Conservation (phyloP, 192 early-diverging fungal species). For the Backusella tuberculispora region DNA sequence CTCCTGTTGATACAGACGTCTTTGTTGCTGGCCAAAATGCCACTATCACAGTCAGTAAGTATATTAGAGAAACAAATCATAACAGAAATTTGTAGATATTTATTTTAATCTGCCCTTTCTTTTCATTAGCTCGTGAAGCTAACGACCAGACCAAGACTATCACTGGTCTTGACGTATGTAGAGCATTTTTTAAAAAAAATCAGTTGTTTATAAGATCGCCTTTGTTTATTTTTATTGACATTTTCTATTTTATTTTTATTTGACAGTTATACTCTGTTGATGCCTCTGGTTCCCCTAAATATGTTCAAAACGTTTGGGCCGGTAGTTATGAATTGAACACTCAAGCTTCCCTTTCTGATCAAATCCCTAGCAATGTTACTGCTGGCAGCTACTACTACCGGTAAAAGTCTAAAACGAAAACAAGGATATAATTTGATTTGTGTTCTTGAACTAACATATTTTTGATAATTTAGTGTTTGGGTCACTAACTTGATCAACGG, state of each 20-base stretch:
- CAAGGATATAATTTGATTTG: conserved; percentile 9
- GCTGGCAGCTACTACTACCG: conserved; percentile 33
- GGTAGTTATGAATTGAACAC: conserved; percentile 31
- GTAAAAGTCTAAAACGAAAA: not conserved
- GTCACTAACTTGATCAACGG: conserved; percentile 33
- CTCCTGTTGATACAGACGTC: conserved; percentile 12
- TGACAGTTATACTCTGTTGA: conserved; percentile 22
- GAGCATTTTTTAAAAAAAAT: not conserved
- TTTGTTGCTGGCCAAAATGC: conserved; percentile 23
- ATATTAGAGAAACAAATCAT: not conserved
- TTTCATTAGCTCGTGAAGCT: conserved; percentile 23
- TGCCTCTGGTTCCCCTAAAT: conserved; percentile 20
- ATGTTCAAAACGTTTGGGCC: conserved; percentile 32
- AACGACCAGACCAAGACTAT: conserved; percentile 28
- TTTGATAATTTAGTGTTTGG: conserved; percentile 27
- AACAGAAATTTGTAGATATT: not conserved
- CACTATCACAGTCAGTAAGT: conserved; percentile 38
- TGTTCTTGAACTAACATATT: not conserved
- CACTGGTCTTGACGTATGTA: conserved; percentile 34
- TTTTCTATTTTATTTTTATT: not conserved
- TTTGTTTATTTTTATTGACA: conserved; percentile 17
- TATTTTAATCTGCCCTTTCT: not conserved
- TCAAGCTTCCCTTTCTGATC: conserved; percentile 31
- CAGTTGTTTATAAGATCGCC: not conserved
- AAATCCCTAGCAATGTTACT: conserved; percentile 3